phyloP scores from a whole-genome alignment of 129 eudicot genomes.

The Artemisia annua region DNA sequence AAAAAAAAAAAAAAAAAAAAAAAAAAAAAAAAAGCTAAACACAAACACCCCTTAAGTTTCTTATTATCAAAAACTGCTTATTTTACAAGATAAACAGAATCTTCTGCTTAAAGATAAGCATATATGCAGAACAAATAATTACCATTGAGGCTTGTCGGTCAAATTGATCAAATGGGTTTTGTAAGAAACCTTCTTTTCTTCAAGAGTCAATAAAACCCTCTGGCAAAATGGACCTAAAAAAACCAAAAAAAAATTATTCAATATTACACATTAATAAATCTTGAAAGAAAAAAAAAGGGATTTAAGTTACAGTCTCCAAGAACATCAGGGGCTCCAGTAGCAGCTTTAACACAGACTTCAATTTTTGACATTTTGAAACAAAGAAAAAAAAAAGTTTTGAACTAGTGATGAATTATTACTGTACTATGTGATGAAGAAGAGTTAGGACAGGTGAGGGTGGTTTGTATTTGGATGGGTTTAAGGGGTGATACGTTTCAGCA shows the following conservation, averaged over 20 bases:
- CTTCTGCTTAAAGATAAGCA: too few species aligned
- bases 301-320: constrained; percentile 69
- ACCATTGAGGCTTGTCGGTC: constrained; percentile 70
- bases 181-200: constrained; percentile 79
- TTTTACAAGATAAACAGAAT: too few species aligned
- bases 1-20: neutral
- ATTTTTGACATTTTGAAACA: constrained; percentile 38
- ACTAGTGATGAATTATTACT: neutral
- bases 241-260: neutral
- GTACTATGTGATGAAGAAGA: too few species aligned
- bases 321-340: constrained; percentile 65
- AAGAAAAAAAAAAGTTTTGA: neutral
- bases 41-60: neutral
- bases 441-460: too few species aligned
- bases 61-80: too few species aligned
- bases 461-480: too few species aligned
- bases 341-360: constrained; percentile 83
- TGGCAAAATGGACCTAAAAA: constrained; percentile 74
- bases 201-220: constrained; percentile 73
- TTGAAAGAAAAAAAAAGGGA: neutral
- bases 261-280: neutral
- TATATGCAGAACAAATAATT: neutral
- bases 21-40: too few species aligned
- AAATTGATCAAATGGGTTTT: constrained; percentile 54
- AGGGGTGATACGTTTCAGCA: too few species aligned